Base-by-base conservation (phyloP, 306 rosid species). In the Cercis canadensis region DNA sequence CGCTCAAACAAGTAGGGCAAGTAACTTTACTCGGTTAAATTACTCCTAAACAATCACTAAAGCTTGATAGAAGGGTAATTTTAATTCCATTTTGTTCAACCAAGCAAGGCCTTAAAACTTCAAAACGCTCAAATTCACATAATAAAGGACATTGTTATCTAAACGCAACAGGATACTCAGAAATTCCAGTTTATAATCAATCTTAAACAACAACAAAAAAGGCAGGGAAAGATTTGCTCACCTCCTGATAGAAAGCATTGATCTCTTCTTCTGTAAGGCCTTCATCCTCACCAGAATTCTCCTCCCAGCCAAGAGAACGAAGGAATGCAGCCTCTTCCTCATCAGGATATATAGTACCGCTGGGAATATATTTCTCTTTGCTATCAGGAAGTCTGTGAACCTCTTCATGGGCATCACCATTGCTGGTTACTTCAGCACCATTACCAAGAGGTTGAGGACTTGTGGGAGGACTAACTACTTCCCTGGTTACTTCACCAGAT, bases 251-350 rank as follows among this genome's bases (percentile, higher is more conserved):
- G 65, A 95, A 95, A 19, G 90, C 67, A 83, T 70, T 86, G 65
- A 95, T 95, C 87, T 95, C 99, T 82, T 95, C 99, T 65, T 95
- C 97, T 2, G 99, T 95, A 21, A 91, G 96, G 44, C 96, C 99
- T 43, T 70, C 99, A 71, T 94, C 97, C 82, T 92, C 98, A 58
- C 89, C 96, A 70, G 85, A 81, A 82, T 79, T 83, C 79, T 95
- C 99, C 51, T 86, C 97, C 99, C 99, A 95, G 62, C 99, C 99
- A 77, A 94, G 97, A 56, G 99, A 95, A 53, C 92, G 92, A 62
- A 95, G 97, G 78, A 95, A 95, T 50, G 96, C 94, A 80, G 85
- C 90, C 81, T 95, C 99, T 87, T 95, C 96, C 80, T 91, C 99
- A 65, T 90, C 96, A 4, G 86, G 90, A 80, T 78, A 82, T 69